Evolutionary conservation across 495 filamentous ascomycete genomes (phyloP).

Genomic region (Platismatia glauca): DNA sequence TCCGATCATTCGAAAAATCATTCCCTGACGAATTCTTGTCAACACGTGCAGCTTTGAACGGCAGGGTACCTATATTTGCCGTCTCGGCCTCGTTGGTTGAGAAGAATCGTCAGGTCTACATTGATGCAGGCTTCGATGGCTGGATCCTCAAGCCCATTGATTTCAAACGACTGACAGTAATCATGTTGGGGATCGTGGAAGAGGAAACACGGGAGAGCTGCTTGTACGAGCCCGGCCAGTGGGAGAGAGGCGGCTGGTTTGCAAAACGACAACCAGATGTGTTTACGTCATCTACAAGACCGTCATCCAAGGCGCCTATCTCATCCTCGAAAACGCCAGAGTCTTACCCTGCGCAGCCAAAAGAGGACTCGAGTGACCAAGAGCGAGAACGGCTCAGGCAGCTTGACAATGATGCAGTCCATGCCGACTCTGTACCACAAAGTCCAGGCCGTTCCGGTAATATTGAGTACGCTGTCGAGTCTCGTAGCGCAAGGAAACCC

Average conservation of each 20-base stretch:
- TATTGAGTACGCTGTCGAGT: constrained; percentile 13
- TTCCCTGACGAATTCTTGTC: constrained; percentile 36
- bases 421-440: constrained; percentile 15
- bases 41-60: constrained; percentile 36
- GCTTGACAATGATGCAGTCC: constrained; percentile 23
- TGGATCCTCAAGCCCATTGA: constrained; percentile 78
- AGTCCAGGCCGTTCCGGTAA: constrained; percentile 19
- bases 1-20: constrained; percentile 59
- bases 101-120: constrained; percentile 56
- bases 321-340: constrained; percentile 1
- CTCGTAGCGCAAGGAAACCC: not conserved
- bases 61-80: constrained; percentile 73
- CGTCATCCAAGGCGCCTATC: constrained; percentile 18
- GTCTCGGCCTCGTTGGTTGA: constrained; percentile 84
- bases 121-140: constrained; percentile 79
- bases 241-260: constrained; percentile 73
- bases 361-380: constrained; percentile 17
- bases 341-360: constrained; percentile 17
- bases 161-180: constrained; percentile 55
- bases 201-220: constrained; percentile 36
- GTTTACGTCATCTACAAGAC: constrained; percentile 19
- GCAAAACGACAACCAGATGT: constrained; percentile 21
- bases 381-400: constrained; percentile 23
- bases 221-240: constrained; percentile 53
- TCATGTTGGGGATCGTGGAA: constrained; percentile 51